These are phyloP conservation scores for Solanum arcanum DNA, from an alignment of 257 asterid genomes.

Conservation along the genomic window DNA sequence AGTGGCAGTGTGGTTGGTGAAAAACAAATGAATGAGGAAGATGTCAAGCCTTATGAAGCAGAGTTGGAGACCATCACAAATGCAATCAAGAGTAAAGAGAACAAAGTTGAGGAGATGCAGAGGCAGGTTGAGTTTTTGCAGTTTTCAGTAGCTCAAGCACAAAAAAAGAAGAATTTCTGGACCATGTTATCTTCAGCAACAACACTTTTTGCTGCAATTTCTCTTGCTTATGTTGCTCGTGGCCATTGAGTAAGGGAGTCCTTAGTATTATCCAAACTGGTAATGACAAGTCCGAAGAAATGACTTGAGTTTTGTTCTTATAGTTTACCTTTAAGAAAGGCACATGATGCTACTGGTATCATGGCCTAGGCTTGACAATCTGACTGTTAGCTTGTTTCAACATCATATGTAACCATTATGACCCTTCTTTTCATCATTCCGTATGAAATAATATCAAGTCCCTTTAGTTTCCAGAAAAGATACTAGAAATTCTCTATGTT, in stretches of 20 bases:
- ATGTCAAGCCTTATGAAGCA: slow-evolving; percentile 5
- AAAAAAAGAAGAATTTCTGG: slow-evolving; percentile 70
- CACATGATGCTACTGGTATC: neutral
- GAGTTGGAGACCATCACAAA: slow-evolving; percentile 51
- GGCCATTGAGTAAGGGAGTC: slow-evolving; percentile 29
- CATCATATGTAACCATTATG: neutral
- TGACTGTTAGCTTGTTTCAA: neutral
- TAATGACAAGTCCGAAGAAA: neutral
- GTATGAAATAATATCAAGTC: neutral
- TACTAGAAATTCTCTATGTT: neutral
- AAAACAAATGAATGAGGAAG: slow-evolving; percentile 21
- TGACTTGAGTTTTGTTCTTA: neutral
- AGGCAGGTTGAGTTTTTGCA: slow-evolving; percentile 35
- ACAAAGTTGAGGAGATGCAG: slow-evolving; percentile 45
- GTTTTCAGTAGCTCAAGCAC: slow-evolving; percentile 37
- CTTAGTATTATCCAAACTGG: neutral
- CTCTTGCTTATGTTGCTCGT: slow-evolving; percentile 51
- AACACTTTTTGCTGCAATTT: slow-evolving; percentile 47
- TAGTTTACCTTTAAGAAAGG: neutral
- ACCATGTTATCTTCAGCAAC: slow-evolving; percentile 60
- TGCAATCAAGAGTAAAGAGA: slow-evolving; percentile 38
- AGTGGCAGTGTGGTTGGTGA: neutral
- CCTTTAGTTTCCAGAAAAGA: neutral
- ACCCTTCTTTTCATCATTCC: neutral
- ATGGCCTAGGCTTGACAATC: neutral